Base-by-base conservation (phyloP, 164 flowering plant species). In the Warburgia ugandensis region DNA sequence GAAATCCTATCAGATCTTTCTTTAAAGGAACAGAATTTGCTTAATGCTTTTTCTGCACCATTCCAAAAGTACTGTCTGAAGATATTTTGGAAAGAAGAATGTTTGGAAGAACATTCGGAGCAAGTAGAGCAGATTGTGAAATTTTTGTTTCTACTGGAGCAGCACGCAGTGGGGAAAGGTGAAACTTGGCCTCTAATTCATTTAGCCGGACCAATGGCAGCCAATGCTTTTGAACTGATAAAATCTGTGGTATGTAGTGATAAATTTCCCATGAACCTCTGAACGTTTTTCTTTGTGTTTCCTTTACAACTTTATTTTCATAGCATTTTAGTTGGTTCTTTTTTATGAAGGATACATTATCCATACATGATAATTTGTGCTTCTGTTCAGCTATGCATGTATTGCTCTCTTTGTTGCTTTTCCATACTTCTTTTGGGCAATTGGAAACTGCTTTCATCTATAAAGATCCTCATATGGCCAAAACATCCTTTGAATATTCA, bases 161-260 rank as follows among this genome's bases (percentile, higher is more conserved):
- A 68, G 60, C 66, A 76, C 53, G 77, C 75, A 8, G 65, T 74
- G 51, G 64, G 49, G 42, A 72, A 71, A 64, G 88, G 83, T 58
- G 89, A 84, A 66, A 57, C 48, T 20, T 92, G 99, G 99, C 99
- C 94, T 26, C 60, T 88, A 60, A 54, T 46, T 48, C 40, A 61
- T 62, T 59, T 92, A 38, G 76, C 80, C 27, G 89, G 88, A 31
- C 95, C 99, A 38, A 60, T 72, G 70, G 27, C 86, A 62, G 70
- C 69, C 14, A 78, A 74, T 42, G 62, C 65, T 45, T 86, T 86
- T 69, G 78, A 76, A 43, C 40, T 78, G 48, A 73, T 80, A 29
- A 72, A 62, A 70, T 76, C 85, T 60, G 38, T 61, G 60, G 99
- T 92, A 79, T 77, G 91, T 76, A 32, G 51, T 32, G 41, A 20